Evolutionary conservation across 1,139 yeast genomes (phyloP), one percentile per base, ranked within the genome.

Genomic region (Williopsis jadinii): DNA sequence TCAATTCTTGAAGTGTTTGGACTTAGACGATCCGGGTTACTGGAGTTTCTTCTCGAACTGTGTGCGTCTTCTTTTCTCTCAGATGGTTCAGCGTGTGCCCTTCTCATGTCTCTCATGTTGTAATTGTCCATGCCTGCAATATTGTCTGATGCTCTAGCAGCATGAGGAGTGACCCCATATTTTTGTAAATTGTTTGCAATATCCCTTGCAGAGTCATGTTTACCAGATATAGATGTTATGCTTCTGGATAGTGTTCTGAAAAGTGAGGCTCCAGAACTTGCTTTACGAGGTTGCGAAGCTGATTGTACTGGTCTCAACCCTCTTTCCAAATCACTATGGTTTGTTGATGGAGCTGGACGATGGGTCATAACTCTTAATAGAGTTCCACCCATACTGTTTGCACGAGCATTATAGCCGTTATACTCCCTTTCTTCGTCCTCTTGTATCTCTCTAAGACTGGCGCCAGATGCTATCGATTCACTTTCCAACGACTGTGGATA

Each of bases 111-210:
- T 8, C 40, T 40, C 8, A 41, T 24, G 34, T 44, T 48, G 36
- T 48, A 51, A 28, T 43, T 40, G 12, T 53, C 57, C 33, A 67
- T 62, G 4, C 75, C 75, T 3, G 75, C 74, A 28, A 68, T 64
- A 38, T 63, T 64, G 44, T 70, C 65, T 1, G 75, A 57, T 36
- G 68, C 64, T 10, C 54, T 51, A 1, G 70, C 71, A 2, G 74
- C 73, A 30, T 56, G 60, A 11, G 50, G 47, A 2, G 72, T 63
- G 39, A 70, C 63, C 30, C 63, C 64, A 5, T 68, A 69, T 15
- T 56, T 57, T 8, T 57, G 49, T 28, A 66, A 44, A 13, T 63
- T 52, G 14, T 58, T 56, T n/a, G 56, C 51, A 32, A 67, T 52
- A 26, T 63, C 67, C 9, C 48, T 43, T 3, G 51, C 45, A 28